Evolutionary conservation across 2,329 filamentous ascomycete species (phyloP).

Genomic region (Pseudopyrenochaeta lycopersici): DNA sequence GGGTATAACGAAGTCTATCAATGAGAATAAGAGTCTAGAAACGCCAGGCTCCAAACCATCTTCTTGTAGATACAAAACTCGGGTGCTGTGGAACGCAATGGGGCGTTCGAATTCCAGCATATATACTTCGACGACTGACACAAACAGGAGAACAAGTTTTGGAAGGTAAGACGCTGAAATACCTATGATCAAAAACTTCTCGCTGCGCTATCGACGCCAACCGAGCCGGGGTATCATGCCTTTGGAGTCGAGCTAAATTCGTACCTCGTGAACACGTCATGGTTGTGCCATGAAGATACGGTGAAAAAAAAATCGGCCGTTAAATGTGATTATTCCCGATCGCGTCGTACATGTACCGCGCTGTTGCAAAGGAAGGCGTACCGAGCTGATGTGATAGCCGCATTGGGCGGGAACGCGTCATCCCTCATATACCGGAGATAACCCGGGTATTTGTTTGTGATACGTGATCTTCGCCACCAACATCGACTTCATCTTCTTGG

Average conservation of each 20-base stretch:
- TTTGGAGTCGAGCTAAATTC: conserved; percentile 12
- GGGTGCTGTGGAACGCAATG: no score
- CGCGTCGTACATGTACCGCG: background rate
- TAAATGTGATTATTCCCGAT: background rate
- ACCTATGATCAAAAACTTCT: background rate
- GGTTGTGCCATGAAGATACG: background rate
- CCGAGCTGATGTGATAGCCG: background rate
- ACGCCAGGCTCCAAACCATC: conserved; percentile 1
- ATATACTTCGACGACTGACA: conserved; percentile 1
- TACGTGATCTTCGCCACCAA: conserved; percentile 1
- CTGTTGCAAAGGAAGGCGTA: background rate
- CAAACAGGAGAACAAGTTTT: background rate
- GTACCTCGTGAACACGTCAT: conserved; percentile 5
- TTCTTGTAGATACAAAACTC: background rate
- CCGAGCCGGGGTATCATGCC: conserved; percentile 28
- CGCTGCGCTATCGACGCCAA: conserved; percentile 20
- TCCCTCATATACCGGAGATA: background rate
- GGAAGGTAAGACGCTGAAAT: background rate
- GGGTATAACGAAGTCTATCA: conserved; percentile 8
- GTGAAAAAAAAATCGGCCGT: background rate
- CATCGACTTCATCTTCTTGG: background rate
- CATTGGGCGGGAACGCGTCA: background rate
- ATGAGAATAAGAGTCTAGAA: conserved; percentile 2
- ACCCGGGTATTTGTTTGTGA: background rate
- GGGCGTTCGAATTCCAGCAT: no score